Base-by-base conservation (phyloP, 2,329 filamentous ascomycete species). In the Fusarium sp. region DNA sequence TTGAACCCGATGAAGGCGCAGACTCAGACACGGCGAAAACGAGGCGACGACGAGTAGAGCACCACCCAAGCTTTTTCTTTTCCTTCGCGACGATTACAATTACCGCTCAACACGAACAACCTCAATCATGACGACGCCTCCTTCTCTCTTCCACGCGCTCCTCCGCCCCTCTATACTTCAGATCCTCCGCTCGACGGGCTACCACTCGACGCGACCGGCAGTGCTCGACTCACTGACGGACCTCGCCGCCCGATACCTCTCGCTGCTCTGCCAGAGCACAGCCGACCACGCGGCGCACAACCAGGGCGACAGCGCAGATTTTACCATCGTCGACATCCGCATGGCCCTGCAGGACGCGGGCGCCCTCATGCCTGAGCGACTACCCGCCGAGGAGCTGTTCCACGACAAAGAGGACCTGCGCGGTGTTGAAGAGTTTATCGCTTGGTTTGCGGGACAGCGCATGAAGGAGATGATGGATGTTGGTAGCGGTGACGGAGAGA, bases 161-260 rank as follows among this genome's bases (percentile, higher is more conserved):
- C 88, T 98, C 67, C 94, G 95, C 48, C 96, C 96, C 2, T 92
- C 92, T 57, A 91, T 98, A 70, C 91, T 98, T 67, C 95, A 98
- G 84, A 96, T 97, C 79, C 91, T 98, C 61, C 95, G 96, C 80
- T 94, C 95, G 34, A 93, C 95, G 27, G 96, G 96, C 81, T 98
- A 97, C 85, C 94, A 97, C 82, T 89, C 92, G 48, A 94, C 95
- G 60, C 92, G 92, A 64, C 92, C 94, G 2, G 92, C 93, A 5
- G 95, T 97, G 8, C 87, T 98, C 67, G 95, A 98, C 84, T 92
- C 94, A 11, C 83, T 98, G n/a, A 94, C 95, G 16, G 95, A 98
- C 83, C 88, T 98, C 9, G 92, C 95, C 0, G 93, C 92, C 50
- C 92, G 94, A 75, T 97, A 98, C 83, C 86, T 98, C 67, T 86